Evolutionary conservation across 371 early-diverging fungal genomes (phyloP), one percentile per base, ranked within the genome.

Genomic region (Mucor plumbeus): DNA sequence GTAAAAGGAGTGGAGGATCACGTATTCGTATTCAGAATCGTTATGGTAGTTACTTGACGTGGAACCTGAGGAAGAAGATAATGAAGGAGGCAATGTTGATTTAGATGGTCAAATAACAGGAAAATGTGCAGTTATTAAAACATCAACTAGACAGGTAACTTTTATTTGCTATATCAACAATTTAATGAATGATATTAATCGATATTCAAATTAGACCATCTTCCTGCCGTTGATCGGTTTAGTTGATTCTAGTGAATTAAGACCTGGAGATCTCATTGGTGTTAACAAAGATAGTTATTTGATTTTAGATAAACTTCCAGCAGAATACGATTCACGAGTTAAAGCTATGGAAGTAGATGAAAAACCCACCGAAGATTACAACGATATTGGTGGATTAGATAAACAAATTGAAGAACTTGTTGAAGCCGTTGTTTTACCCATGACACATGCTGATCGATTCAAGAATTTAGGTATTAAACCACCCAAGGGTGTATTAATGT

Each of bases 321-420:
- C 99, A 36, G 99, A 99, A 76, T 99, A 98, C 74, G 99, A 99
- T 80, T 93, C 96, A 36, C 92, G 99, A 57, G 99, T 99, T 57
- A 99, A 99, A 80, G 99, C 99, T 11, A 99, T 99, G 99, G 99
- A 99, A 81, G 97, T 99, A 19, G 99, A 99, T 76, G 99, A 99
- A 79, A 99, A 99, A 80, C 99, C 99, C 8, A 96, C 95, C 9
- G 99, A 99, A 78, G 97, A 97, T 65, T 99, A 99, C 79, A 96
- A 91, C 75, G 99, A 99, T 74, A 95, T 99, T 73, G 99, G 99
- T 70, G 99, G 99, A 21, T 81, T 99, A 67, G 98, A 97, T 71
- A 97, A 97, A 82, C 99, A 99, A 83, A 98, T 99, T 70, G 98
- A 98, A 76, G 99, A 99, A 78, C 81, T 99, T 34, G 99, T 97